Conservation (phyloP, 2,329 filamentous ascomycete species). For the Alternaria arborescens region DNA sequence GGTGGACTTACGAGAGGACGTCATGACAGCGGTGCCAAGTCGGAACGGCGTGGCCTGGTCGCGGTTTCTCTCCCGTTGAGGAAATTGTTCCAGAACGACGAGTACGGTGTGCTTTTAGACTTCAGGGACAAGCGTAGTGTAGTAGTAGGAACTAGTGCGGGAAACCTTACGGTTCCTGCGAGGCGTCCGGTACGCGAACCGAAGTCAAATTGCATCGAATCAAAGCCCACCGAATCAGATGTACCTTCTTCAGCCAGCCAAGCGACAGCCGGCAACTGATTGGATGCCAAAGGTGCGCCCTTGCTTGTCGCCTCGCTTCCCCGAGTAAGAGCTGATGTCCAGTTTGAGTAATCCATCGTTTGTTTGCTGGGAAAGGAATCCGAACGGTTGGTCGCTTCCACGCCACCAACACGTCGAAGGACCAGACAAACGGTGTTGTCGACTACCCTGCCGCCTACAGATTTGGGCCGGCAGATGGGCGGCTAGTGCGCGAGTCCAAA, state of each 20-base stretch:
- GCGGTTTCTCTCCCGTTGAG: too few relatives aligned
- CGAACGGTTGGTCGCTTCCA: conserved; percentile 1
- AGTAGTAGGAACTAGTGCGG: background rate
- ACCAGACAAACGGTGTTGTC: background rate
- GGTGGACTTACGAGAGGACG: conserved; percentile 2
- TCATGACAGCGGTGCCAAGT: background rate
- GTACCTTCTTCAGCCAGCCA: too few relatives aligned
- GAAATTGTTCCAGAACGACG: too few relatives aligned
- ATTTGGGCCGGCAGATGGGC: background rate
- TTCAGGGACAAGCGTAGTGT: background rate
- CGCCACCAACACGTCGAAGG: conserved; percentile 8
- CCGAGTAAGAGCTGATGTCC: background rate
- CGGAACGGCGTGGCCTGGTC: background rate
- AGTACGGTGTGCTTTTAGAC: too few relatives aligned
- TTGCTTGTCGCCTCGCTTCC: background rate
- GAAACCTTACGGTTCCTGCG: background rate
- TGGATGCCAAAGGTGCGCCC: background rate
- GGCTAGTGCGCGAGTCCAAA: background rate
- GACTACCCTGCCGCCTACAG: background rate
- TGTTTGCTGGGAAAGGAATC: background rate
- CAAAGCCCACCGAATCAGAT: too few relatives aligned
- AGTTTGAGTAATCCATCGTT: background rate
- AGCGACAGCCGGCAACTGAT: too few relatives aligned
- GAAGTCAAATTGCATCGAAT: background rate
- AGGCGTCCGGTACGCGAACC: background rate